These are phyloP conservation scores for Hyphopichia pseudoburtonii DNA, from an alignment of 1,139 yeast genomes.

Conservation along the genomic window DNA sequence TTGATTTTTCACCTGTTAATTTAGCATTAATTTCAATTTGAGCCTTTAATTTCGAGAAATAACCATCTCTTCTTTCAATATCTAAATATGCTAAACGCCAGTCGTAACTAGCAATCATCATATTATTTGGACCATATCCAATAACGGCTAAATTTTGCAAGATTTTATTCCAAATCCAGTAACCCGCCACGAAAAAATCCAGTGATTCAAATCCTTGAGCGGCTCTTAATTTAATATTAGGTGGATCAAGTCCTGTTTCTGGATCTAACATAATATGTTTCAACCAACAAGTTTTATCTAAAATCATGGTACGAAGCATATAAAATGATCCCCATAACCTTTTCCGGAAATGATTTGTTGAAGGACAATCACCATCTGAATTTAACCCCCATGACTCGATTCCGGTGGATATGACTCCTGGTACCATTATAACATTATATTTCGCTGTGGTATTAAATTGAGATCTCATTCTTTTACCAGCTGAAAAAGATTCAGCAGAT, in stretches of 20 bases:
- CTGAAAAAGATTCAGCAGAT: conserved; percentile 81
- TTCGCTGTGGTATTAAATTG: conserved; percentile 54
- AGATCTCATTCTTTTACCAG: conserved; percentile 65
- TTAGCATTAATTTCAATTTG: conserved; percentile 60
- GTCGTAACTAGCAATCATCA: conserved; percentile 91
- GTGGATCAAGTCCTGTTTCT: conserved; percentile 90
- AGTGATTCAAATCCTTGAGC: conserved; percentile 98
- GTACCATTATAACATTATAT: conserved; percentile 86
- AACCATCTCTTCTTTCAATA: conserved; percentile 81
- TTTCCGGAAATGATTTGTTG: conserved; percentile 81
- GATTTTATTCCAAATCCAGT: conserved; percentile 98
- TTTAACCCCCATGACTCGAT: conserved; percentile 87
- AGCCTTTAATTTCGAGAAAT: conserved; percentile 71
- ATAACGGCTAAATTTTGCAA: conserved; percentile 89
- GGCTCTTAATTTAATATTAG: conserved; percentile 74
- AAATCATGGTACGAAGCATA: conserved; percentile 88
- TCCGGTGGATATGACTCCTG: conserved; percentile 95
- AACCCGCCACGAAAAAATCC: conserved; percentile 94
- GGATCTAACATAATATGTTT: conserved; percentile 87
- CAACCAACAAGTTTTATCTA: conserved; percentile 92
- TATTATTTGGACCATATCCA: conserved; percentile 88
- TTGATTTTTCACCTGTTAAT: conserved; percentile 66
- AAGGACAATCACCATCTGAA: conserved; percentile 68
- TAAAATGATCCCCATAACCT: conserved; percentile 96
- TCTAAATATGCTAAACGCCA: conserved; percentile 94